Evolutionary conservation across 768 basidiomycete genomes (phyloP).

Genomic region (Favolaschia claudopus): DNA sequence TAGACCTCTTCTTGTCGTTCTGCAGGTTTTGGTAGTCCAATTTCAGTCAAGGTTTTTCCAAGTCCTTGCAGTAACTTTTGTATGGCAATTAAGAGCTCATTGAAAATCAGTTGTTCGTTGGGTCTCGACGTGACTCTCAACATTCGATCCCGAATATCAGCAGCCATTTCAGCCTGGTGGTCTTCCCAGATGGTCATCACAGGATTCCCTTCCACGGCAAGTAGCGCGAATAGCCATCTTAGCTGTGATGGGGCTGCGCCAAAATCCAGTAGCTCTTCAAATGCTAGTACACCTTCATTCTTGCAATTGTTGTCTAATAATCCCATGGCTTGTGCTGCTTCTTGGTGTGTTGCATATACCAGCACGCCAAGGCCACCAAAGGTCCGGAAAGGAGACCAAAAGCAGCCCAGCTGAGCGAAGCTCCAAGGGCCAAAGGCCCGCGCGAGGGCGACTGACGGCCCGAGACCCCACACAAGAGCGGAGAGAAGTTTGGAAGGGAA

Average conservation of each 20-base stretch:
- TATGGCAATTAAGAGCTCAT: background rate
- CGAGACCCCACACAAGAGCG: no score
- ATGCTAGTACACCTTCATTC: background rate
- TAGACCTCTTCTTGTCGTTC: background rate
- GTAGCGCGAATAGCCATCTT: background rate
- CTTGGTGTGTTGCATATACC: background rate
- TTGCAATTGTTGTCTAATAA: background rate
- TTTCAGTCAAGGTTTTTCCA: background rate
- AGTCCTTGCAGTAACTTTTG: background rate
- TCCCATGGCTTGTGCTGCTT: background rate
- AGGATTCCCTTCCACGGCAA: constrained; percentile 1
- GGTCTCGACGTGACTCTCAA: background rate
- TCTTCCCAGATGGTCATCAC: background rate
- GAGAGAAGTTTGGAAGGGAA: no score
- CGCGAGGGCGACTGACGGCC: no score
- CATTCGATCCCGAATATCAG: constrained; percentile 1
- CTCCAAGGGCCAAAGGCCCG: no score
- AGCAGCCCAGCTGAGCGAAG: no score
- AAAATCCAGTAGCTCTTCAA: background rate
- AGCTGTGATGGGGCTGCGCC: background rate
- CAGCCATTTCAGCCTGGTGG: background rate
- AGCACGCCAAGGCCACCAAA: no score
- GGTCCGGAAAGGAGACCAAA: no score
- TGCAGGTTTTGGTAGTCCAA: background rate
- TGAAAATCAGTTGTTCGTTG: background rate